Base-by-base conservation (phyloP, 2,329 filamentous ascomycete species). In the Proliferodiscus dingleyae region DNA sequence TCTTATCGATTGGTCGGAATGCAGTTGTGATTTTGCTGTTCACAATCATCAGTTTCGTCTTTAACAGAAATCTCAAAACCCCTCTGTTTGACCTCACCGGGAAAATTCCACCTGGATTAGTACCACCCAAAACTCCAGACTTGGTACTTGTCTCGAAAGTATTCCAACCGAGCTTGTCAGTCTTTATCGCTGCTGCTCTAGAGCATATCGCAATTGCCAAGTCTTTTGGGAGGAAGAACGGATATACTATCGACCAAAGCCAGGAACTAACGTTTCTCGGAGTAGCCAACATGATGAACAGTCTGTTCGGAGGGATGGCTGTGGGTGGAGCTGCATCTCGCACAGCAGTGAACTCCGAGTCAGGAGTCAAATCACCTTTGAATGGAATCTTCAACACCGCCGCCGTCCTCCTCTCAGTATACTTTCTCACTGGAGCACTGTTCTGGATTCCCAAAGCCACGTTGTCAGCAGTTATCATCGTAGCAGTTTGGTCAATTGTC, bases 401-500 rank as follows among this genome's bases (percentile, higher is more conserved):
- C 5, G 76, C 81, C 38, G 78, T 85, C n/a, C 66, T 85, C 6
- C 61, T 83, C 1, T 78, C 75, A n/a, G 73, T 85, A 15, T 85
- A 80, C 58, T 73, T 79, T 49, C 73, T 84, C 24, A 77, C 75
- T 0, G 77, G 75, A 0, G 75, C 78, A 0, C 69, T 85, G 0
- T 85, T 78, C 65, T 85, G 80, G 80, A 79, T 85, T 15, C 81
- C 81, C 0, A 83, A 83, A 54, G 73, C 80, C 0, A 81, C 78
- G 0, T 69, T 84, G 1, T 74, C 80, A 0, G 81, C 80, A 4
- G 82, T 84, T 48, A 83, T 85, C 52, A 49, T 56, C 16, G 34
- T 43, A 13, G 51, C 53, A 4, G 51, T 54, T 5, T 46, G 46
- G 24, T 36, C 41, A 24, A 52, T 54, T 18, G 19, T 53, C 10